Evolutionary conservation across 2,329 filamentous ascomycete genomes (phyloP).

Genomic region (Cladosporium sphaerospermum): DNA sequence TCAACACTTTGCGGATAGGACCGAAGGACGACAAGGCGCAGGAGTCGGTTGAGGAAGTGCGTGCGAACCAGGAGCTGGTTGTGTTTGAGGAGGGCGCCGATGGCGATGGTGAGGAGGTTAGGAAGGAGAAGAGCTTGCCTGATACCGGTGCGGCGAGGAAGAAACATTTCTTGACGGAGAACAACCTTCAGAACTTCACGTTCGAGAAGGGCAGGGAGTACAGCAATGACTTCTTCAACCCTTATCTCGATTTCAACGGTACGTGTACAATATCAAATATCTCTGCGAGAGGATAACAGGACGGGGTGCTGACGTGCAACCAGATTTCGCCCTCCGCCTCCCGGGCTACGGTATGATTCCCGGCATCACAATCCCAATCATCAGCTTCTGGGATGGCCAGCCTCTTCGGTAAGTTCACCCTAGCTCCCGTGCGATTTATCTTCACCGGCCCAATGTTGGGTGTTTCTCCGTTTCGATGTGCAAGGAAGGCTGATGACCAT

Average conservation of each 20-base stretch:
- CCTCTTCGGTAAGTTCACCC: constrained; percentile 57
- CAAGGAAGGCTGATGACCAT: constrained; percentile 11
- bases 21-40: constrained; percentile 33
- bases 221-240: constrained; percentile 76
- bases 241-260: constrained; percentile 82
- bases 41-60: constrained; percentile 25
- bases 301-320: neutral
- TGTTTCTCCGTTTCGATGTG: neutral
- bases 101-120: constrained; percentile 37
- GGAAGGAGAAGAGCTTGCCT: constrained; percentile 38
- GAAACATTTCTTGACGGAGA: constrained; percentile 55
- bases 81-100: constrained; percentile 49
- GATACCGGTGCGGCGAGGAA: constrained; percentile 42
- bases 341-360: constrained; percentile 51
- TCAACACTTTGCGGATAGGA: constrained; percentile 70
- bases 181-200: constrained; percentile 49
- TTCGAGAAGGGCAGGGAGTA: constrained; percentile 60
- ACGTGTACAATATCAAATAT: neutral
- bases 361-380: constrained; percentile 65
- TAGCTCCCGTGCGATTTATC: neutral
- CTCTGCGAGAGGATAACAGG: too few relatives aligned
- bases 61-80: constrained; percentile 57
- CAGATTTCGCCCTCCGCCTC: constrained; percentile 62
- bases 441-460: neutral
- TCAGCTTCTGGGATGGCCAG: constrained; percentile 76